Evolutionary conservation across 2,329 filamentous ascomycete genomes (phyloP).

Genomic region (Calonectria fujianensis): DNA sequence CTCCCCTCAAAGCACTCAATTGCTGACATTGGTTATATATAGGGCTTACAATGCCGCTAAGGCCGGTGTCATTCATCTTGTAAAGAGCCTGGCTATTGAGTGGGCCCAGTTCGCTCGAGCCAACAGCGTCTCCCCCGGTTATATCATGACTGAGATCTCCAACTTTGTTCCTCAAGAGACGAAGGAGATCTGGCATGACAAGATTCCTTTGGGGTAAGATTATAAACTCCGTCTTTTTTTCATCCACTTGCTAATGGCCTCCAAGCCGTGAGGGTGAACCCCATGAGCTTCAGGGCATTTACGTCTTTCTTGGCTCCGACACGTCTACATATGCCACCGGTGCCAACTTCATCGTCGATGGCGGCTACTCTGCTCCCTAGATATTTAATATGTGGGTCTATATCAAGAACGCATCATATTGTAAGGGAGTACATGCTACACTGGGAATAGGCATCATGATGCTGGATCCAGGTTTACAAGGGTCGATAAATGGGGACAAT

Average conservation of each 20-base stretch:
- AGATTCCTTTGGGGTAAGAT: constrained; percentile 53
- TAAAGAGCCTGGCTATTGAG: constrained; percentile 72
- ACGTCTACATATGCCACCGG: constrained; percentile 59
- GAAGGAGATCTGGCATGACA: constrained; percentile 53
- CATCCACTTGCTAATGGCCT: constrained; percentile 32
- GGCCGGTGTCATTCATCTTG: constrained; percentile 73
- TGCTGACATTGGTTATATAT: not conserved
- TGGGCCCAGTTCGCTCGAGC: constrained; percentile 75
- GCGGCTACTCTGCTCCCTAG: constrained; percentile 56
- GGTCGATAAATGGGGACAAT: not conserved
- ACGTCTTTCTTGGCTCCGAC: constrained; percentile 56
- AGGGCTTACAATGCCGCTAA: constrained; percentile 74
- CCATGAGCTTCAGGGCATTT: constrained; percentile 54
- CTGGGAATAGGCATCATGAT: not conserved
- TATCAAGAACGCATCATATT: not conserved
- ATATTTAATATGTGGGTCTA: not conserved
- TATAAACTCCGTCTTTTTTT: not conserved
- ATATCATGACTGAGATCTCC: constrained; percentile 55
- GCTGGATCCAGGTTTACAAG: not conserved
- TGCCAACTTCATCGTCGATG: constrained; percentile 58
- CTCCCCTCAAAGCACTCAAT: not conserved
- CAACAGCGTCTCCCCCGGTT: constrained; percentile 69
- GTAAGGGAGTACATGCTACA: not conserved
- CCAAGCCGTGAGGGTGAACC: constrained; percentile 54
- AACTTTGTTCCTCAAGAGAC: constrained; percentile 54